These are phyloP conservation scores for Davidsoniella eucalypti DNA, from an alignment of 2,329 filamentous ascomycete species.

Conservation along the genomic window DNA sequence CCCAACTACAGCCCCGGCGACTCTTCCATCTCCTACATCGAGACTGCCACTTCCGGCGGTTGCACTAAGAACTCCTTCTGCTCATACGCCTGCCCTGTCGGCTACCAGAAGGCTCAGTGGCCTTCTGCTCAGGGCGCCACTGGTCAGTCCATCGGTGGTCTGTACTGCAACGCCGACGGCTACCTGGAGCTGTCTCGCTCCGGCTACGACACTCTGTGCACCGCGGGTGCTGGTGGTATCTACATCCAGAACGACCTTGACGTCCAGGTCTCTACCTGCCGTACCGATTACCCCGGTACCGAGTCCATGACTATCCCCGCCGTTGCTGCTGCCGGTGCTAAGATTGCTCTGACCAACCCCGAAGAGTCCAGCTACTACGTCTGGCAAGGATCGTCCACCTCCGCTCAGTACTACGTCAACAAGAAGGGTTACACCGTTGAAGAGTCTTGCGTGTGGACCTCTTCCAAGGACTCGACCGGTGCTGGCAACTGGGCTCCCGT, in stretches of 20 bases:
- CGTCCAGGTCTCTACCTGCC: constrained; percentile 59
- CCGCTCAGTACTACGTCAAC: constrained; percentile 96
- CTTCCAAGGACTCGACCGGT: constrained; percentile 29
- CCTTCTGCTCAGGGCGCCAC: constrained; percentile 59
- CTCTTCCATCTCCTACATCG: constrained; percentile 45
- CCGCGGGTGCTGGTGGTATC: constrained; percentile 52
- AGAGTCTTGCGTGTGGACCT: constrained; percentile 62
- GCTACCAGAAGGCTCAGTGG: constrained; percentile 89
- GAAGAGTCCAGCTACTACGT: constrained; percentile 55
- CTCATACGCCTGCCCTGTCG: constrained; percentile 83
- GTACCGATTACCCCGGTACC: constrained; percentile 88
- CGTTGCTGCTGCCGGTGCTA: constrained; percentile 40
- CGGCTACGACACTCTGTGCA: constrained; percentile 54
- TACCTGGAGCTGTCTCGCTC: constrained; percentile 64
- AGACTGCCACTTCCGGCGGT: constrained; percentile 42
- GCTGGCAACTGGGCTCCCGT: constrained; percentile 77
- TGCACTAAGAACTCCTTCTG: constrained; percentile 57
- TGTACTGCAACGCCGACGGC: constrained; percentile 58
- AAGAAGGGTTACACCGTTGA: constrained; percentile 49
- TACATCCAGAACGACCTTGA: constrained; percentile 58
- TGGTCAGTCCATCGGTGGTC: constrained; percentile 73
- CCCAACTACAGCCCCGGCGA: constrained; percentile 33
- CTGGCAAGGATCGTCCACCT: constrained; percentile 60
- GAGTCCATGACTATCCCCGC: constrained; percentile 78
- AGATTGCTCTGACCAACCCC: constrained; percentile 57